Conservation (phyloP, 371 early-diverging fungal species). For the Mucor racemosus region DNA sequence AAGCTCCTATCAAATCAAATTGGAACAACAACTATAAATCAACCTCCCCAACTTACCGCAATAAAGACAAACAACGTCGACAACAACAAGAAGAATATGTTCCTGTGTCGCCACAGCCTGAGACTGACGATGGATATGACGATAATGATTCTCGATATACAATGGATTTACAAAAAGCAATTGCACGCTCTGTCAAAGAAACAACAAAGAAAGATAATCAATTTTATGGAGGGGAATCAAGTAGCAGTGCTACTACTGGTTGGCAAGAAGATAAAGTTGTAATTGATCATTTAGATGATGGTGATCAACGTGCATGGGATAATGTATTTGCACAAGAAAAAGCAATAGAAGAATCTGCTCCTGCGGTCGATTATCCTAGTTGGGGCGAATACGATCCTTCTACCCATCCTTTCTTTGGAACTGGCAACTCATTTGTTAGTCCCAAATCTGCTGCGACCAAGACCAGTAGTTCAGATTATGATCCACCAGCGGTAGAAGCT, state of each 20-base stretch:
- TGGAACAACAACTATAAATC: neutral
- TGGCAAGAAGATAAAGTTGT: neutral
- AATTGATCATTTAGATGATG: neutral
- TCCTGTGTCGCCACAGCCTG: slow-evolving; percentile 4
- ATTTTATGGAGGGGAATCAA: neutral
- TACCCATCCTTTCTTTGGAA: neutral
- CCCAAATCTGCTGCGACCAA: neutral
- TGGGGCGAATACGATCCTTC: slow-evolving; percentile 11
- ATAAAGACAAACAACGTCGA: neutral
- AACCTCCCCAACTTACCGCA: neutral
- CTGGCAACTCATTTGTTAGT: neutral
- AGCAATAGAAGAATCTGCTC: neutral
- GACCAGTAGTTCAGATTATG: neutral
- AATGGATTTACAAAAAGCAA: slow-evolving; percentile 31
- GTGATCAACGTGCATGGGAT: neutral
- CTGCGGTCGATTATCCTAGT: neutral
- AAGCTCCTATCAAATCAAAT: neutral
- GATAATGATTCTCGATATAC: slow-evolving; percentile 28
- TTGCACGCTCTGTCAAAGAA: slow-evolving; percentile 25
- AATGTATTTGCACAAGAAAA: neutral
- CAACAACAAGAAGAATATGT: neutral
- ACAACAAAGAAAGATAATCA: neutral
- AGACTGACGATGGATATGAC: slow-evolving; percentile 27
- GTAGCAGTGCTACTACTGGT: neutral
- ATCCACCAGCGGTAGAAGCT: neutral